A percentile compares a stretch with the other conserved stretches of the same genome.
phyloP scores from a whole-genome alignment of 805 yeast genomes.

The Teunomyces kruisii region DNA sequence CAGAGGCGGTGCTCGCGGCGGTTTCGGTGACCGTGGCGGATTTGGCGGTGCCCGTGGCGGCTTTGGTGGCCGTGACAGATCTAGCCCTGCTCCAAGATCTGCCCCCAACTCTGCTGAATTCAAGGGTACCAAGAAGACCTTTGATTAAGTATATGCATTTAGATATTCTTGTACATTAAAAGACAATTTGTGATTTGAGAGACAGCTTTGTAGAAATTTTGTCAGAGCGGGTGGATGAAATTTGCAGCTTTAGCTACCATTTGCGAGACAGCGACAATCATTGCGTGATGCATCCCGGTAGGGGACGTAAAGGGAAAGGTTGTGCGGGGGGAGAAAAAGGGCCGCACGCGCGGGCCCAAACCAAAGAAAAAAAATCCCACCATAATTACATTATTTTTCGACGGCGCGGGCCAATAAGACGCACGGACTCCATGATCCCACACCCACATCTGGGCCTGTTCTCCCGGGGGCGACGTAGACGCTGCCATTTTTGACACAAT shows the following conservation, averaged over 20 bases:
- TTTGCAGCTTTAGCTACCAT: background rate
- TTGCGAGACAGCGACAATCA: no score
- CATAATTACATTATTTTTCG: no score
- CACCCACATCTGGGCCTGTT: background rate
- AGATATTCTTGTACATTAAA: slow-evolving; percentile 3
- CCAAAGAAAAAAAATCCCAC: no score
- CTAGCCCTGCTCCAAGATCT: slow-evolving; percentile 26
- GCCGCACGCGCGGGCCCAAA: no score
- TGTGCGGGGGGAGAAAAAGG: no score
- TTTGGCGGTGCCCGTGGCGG: slow-evolving; percentile 39
- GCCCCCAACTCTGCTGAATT: slow-evolving; percentile 52
- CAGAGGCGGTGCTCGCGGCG: slow-evolving; percentile 27
- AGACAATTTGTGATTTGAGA: background rate
- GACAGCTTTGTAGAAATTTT: no score
- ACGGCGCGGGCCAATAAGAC: no score
- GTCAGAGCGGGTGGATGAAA: no score
- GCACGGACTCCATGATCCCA: no score
- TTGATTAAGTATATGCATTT: slow-evolving; percentile 49
- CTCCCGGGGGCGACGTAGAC: no score
- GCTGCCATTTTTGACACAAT: background rate
- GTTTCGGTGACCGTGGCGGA: slow-evolving; percentile 39
- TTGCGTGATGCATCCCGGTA: no score
- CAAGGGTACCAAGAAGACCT: slow-evolving; percentile 82
- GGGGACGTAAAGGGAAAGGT: no score
- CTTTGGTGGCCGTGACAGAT: slow-evolving; percentile 31